Evolutionary conservation across 495 filamentous ascomycete genomes (phyloP).

Genomic region (Penicillium silybi): DNA sequence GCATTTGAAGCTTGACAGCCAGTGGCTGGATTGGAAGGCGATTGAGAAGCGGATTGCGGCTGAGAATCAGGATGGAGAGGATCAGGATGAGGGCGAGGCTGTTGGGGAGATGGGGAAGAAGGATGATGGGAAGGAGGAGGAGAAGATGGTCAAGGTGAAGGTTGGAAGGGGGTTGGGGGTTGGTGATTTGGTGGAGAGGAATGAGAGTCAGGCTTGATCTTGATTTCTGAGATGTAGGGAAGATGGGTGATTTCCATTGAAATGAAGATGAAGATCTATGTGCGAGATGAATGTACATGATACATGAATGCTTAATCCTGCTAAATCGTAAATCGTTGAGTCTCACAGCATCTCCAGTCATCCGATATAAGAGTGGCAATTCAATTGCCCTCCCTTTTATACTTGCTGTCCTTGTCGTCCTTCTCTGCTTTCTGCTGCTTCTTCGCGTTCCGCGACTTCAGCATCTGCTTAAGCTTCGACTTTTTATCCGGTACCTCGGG

Average conservation of each 20-base stretch:
- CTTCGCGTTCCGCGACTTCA: slow-evolving; percentile 18
- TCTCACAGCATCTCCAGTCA: too few relatives aligned
- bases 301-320: neutral
- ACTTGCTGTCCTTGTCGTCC: slow-evolving; percentile 4
- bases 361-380: neutral
- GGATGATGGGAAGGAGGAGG: slow-evolving; percentile 41
- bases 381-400: neutral
- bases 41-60: slow-evolving; percentile 40
- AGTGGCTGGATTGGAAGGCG: slow-evolving; percentile 48
- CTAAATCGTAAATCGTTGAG: neutral
- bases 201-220: slow-evolving; percentile 41
- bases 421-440: slow-evolving; percentile 18
- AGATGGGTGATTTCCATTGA: neutral
- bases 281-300: neutral
- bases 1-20: slow-evolving; percentile 72
- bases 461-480: slow-evolving; percentile 21
- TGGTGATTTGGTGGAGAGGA: slow-evolving; percentile 79
- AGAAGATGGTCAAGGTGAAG: slow-evolving; percentile 65
- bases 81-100: slow-evolving; percentile 42
- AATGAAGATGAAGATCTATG: neutral
- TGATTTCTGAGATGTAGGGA: neutral
- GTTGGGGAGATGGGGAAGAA: slow-evolving; percentile 51
- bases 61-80: slow-evolving; percentile 32
- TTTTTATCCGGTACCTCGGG: slow-evolving; percentile 13
- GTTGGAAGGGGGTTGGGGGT: slow-evolving; percentile 78